Evolutionary conservation across 495 filamentous ascomycete species (phyloP).

Genomic region (Neurospora tetraspora): DNA sequence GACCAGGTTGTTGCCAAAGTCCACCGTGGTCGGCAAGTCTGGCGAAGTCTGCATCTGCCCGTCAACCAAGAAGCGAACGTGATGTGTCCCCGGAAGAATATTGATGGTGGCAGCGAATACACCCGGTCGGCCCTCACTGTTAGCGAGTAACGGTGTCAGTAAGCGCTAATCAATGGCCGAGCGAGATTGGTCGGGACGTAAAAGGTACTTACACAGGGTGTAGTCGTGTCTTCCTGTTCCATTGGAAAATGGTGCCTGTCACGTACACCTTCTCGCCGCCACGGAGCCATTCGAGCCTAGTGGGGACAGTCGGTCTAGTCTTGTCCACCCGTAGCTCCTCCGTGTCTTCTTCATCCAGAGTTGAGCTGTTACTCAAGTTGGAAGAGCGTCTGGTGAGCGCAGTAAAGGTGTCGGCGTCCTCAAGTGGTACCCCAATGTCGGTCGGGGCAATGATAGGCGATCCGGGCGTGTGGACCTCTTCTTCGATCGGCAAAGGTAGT

Average conservation of each 20-base stretch:
- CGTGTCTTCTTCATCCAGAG: constrained; percentile 69
- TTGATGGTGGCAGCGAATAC: constrained; percentile 65
- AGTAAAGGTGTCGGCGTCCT: constrained; percentile 30
- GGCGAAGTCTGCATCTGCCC: constrained; percentile 82
- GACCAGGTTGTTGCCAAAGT: constrained; percentile 91
- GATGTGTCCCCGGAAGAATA: constrained; percentile 86
- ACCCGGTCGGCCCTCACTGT: constrained; percentile 42
- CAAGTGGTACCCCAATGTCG: constrained; percentile 44
- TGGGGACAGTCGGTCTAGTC: constrained; percentile 60
- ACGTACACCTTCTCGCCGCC: constrained; percentile 84
- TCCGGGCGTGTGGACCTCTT: constrained; percentile 74
- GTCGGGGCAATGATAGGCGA: constrained; percentile 70
- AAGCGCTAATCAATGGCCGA: neutral
- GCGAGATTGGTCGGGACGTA: neutral
- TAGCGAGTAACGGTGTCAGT: constrained; percentile 9
- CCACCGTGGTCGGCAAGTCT: constrained; percentile 84
- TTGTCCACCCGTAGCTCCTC: constrained; percentile 65
- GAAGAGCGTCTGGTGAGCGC: constrained; percentile 47
- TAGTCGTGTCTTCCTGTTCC: constrained; percentile 84
- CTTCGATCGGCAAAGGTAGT: constrained; percentile 81
- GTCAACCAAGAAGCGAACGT: constrained; percentile 92
- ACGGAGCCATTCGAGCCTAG: constrained; percentile 69
- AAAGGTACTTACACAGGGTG: constrained; percentile 61
- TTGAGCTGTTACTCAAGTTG: constrained; percentile 53
- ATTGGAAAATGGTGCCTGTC: constrained; percentile 91